Conservation (phyloP, 257 asterid genomes). For the Solanum clarkiae region DNA sequence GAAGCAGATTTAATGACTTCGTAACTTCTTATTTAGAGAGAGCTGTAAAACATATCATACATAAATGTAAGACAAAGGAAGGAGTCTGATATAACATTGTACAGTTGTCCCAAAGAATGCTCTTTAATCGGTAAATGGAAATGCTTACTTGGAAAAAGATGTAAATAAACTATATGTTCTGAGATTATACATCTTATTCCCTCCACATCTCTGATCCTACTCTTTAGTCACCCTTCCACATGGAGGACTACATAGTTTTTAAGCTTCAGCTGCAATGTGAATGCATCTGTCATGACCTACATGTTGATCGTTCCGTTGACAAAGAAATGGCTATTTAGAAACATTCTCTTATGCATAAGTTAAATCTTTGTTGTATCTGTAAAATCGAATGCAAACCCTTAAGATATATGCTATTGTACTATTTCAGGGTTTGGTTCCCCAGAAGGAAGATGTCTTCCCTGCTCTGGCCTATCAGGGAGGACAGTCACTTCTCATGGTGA, state of each 20-base stretch:
- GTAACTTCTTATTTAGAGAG: neutral
- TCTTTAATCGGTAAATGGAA: neutral
- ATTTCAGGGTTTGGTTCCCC: constrained; percentile 53
- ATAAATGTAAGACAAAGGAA: neutral
- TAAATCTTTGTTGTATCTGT: neutral
- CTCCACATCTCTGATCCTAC: neutral
- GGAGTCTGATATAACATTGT: neutral
- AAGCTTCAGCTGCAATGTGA: neutral
- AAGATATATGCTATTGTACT: neutral
- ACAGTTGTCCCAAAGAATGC: neutral
- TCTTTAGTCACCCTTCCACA: neutral
- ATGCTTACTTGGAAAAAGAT: neutral
- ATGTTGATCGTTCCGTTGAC: neutral
- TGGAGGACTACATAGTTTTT: neutral
- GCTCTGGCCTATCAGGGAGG: constrained; percentile 49
- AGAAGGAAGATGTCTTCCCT: constrained; percentile 45
- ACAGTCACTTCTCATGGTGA: constrained; percentile 30
- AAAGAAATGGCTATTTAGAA: neutral
- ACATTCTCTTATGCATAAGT: neutral
- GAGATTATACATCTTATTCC: neutral
- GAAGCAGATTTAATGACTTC: neutral
- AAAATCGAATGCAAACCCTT: neutral
- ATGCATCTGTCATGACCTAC: neutral
- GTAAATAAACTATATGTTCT: neutral
- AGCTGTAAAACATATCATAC: neutral